phyloP scores from a whole-genome alignment of 2,329 filamentous ascomycete genomes.

The Colletotrichum lupini region DNA sequence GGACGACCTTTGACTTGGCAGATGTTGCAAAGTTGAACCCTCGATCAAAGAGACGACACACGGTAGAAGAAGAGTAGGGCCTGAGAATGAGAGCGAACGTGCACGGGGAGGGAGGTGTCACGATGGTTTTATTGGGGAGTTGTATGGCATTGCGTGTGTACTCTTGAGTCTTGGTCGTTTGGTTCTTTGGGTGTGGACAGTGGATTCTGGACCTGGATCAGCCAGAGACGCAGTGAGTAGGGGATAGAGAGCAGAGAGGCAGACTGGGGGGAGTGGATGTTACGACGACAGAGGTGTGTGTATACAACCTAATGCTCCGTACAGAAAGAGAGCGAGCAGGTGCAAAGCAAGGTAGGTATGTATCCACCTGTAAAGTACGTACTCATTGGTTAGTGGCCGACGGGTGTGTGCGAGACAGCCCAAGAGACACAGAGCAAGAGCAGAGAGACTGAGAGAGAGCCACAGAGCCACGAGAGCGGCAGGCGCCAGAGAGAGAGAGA shows the following conservation, averaged over 20 bases:
- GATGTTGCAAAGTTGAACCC: constrained; percentile 8
- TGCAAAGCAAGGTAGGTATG: neutral
- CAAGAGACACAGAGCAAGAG: neutral
- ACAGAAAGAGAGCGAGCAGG: neutral
- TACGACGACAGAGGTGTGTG: neutral
- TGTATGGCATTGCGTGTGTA: constrained; percentile 13
- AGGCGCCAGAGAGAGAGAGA: neutral
- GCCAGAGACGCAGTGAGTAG: constrained; percentile 19
- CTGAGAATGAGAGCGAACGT: neutral
- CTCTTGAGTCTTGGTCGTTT: constrained; percentile 4
- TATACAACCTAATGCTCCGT: neutral
- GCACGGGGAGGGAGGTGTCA: constrained; percentile 25
- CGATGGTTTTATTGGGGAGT: constrained; percentile 34
- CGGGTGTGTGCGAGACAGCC: no score
- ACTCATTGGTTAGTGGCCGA: no score
- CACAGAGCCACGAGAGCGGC: neutral
- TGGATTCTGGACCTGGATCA: neutral
- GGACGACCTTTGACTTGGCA: constrained; percentile 29
- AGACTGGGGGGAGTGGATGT: neutral
- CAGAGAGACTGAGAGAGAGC: neutral
- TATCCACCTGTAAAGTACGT: no score
- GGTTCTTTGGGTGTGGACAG: no score
- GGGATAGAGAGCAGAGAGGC: constrained; percentile 15
- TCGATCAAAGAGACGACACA: constrained; percentile 29
- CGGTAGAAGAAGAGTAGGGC: neutral